Evolutionary conservation across 129 eudicot genomes (phyloP).

Genomic region (Saussurea involucrata): DNA sequence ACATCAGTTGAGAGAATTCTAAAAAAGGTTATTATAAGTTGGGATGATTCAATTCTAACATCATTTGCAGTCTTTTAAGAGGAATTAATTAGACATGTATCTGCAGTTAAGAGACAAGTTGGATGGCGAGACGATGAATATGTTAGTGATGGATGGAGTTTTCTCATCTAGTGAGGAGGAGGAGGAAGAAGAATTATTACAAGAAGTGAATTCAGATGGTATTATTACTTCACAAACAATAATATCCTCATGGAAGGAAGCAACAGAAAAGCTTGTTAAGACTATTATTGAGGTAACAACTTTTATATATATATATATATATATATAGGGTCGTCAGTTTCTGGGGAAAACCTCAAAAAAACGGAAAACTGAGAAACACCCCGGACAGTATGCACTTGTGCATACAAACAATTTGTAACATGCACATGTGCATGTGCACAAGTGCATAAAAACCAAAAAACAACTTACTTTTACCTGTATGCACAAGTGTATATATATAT

Average conservation of each 20-base stretch:
- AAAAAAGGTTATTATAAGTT: slow-evolving; percentile 66
- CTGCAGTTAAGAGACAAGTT: slow-evolving; percentile 65
- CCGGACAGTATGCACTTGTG: no score
- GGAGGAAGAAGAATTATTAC: slow-evolving; percentile 44
- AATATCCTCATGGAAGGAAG: slow-evolving; percentile 53
- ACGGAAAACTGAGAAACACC: not conserved
- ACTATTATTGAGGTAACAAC: slow-evolving; percentile 60
- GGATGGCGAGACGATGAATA: slow-evolving; percentile 49
- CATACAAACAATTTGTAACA: no score
- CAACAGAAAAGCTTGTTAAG: slow-evolving; percentile 45
- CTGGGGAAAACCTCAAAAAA: not conserved
- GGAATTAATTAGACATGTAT: not conserved
- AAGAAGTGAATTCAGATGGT: slow-evolving; percentile 23
- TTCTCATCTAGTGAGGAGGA: slow-evolving; percentile 48
- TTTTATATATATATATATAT: no score
- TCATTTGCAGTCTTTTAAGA: not conserved
- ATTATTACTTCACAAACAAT: slow-evolving; percentile 39
- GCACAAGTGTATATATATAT: no score
- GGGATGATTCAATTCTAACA: not conserved
- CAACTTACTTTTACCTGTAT: no score
- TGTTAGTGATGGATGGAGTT: slow-evolving; percentile 60
- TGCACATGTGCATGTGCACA: no score
- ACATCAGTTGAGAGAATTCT: slow-evolving; percentile 47
- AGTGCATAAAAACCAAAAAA: no score
- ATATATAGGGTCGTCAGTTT: no score